Conservation (phyloP, 306 rosid species). For the Biancaea sappan region DNA sequence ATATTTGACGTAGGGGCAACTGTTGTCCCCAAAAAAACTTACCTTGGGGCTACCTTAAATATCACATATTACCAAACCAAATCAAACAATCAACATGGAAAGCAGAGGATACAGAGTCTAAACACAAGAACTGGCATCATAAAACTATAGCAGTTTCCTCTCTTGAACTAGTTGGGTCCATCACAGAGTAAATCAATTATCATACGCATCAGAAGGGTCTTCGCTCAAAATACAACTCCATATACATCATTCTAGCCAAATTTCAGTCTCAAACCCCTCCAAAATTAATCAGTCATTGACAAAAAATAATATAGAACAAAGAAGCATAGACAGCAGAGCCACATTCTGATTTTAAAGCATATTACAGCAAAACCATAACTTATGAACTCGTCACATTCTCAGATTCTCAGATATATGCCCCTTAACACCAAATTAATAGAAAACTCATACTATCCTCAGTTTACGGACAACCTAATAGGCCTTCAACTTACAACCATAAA, state of each 20-base stretch:
- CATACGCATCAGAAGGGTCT: neutral
- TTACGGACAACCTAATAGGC: neutral
- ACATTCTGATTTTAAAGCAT: neutral
- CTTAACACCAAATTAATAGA: neutral
- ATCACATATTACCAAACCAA: neutral
- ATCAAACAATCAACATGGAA: neutral
- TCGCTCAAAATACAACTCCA: neutral
- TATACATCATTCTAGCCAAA: neutral
- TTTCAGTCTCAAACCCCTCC: neutral
- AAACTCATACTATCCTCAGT: neutral
- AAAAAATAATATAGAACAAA: too few relatives aligned
- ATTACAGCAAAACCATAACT: neutral
- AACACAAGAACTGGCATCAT: neutral
- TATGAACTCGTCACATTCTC: neutral
- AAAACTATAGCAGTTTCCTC: neutral
- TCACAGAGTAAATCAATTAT: neutral
- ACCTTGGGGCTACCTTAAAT: too few relatives aligned
- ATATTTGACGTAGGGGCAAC: neutral
- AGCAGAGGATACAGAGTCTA: neutral
- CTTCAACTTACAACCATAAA: neutral
- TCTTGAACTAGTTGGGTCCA: neutral
- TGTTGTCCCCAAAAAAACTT: too few relatives aligned
- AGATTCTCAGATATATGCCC: neutral
- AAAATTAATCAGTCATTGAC: neutral
- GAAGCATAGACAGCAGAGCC: neutral